Evolutionary conservation across 169 alveolate species (phyloP).

Genomic region (Plasmodium coatneyi): DNA sequence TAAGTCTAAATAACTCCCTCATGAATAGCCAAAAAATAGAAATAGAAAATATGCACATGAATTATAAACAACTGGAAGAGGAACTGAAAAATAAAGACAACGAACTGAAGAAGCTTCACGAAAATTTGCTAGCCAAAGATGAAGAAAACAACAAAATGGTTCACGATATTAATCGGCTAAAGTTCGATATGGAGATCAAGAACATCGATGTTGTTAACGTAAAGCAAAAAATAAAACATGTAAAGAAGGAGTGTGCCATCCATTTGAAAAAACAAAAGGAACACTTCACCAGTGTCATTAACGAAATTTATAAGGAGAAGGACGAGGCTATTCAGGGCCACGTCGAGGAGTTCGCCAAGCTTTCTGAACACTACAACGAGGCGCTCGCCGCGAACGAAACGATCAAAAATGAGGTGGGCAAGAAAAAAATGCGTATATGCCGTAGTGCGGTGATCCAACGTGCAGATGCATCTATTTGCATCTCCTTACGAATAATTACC

Average conservation of each 20-base stretch:
- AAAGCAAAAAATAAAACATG: conserved; percentile 31
- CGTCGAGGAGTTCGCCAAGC: conserved; percentile 26
- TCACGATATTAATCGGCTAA: conserved; percentile 41
- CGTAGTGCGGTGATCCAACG: not conserved
- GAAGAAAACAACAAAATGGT: conserved; percentile 61
- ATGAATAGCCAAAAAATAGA: conserved; percentile 66
- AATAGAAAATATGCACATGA: conserved; percentile 74
- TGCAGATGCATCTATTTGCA: not conserved
- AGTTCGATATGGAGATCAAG: conserved; percentile 59
- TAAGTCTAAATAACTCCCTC: conserved; percentile 50
- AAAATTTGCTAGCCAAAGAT: conserved; percentile 35
- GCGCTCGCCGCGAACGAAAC: conserved; percentile 17
- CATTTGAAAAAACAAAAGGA: conserved; percentile 64
- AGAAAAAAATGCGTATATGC: not conserved
- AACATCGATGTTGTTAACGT: conserved; percentile 38
- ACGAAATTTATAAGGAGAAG: conserved; percentile 52
- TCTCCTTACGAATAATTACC: not conserved
- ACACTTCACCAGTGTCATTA: conserved; percentile 18
- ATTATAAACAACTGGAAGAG: conserved; percentile 71
- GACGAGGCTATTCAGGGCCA: conserved; percentile 57
- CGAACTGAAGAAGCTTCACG: conserved; percentile 54
- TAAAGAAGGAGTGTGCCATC: conserved; percentile 53
- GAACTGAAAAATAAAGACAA: conserved; percentile 69
- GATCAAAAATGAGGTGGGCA: conserved; percentile 40
- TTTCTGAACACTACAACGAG: conserved; percentile 22